Base-by-base conservation (phyloP, 2,329 filamentous ascomycete genomes). In the Alternaria metachromatica region DNA sequence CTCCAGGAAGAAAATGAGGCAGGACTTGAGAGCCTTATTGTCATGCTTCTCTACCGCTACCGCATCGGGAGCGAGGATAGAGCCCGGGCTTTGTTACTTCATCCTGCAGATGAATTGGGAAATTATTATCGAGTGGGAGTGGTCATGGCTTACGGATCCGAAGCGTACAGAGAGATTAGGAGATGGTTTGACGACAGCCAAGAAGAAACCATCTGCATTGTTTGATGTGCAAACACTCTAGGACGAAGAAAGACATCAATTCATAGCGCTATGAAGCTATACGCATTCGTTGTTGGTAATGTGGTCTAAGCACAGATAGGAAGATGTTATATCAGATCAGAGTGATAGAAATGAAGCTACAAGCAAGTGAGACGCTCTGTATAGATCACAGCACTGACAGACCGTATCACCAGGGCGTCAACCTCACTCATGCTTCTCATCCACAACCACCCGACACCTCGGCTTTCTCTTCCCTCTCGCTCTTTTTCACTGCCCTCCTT, bases 61-160 rank as follows among this genome's bases (percentile, higher is more conserved):
- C 9, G 15, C 3, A 6, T 2, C 2, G 23, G 28, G 23, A 1
- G 6, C 15, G 2, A n/a, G 0, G 8, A n/a, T 26, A 21, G 9
- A 6, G 3, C 45, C 2, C 2, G 8, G 5, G 45, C 45, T 48
- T 11, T 48, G 23, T 12, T 49, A 2, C 46, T 49, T 1, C 2
- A 49, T 18, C 46, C 46, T 13, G n/a, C 46, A 18, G 15, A 12
- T 11, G 23, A 2, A 18, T 0, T 1, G 9, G 0, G 18, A 2
- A 5, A 12, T 2, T 28, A 49, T 3, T 49, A 13, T 18, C 23
- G 23, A 28, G 46, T 49, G 1, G 23, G 46, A 0, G 1, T 8
- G 0, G 0, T 26, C 4, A 0, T 0, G 1, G 6, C 23, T 4
- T 0, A 12, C 1, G 45, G 45, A 28, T 1, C 2, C 15, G 3